phyloP scores from a whole-genome alignment of 441 rosid species.

The Adansonia rubrostipa region DNA sequence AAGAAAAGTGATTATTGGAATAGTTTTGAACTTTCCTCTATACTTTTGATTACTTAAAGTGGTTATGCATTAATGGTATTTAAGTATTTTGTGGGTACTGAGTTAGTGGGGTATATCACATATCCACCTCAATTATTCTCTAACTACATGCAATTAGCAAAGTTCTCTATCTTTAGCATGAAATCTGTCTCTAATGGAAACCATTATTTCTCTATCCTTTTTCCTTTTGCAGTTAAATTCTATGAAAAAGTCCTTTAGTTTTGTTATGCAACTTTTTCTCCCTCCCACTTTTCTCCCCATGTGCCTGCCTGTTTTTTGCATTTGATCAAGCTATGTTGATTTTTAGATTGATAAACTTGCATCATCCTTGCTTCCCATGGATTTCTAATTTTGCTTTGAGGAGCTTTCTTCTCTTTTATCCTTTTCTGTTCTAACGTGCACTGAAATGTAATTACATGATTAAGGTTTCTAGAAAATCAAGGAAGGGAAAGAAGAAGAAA shows the following conservation, averaged over 20 bases:
- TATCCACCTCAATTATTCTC: neutral
- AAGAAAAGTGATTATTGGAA: conserved; percentile 6
- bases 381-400: conserved; percentile 6
- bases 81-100: neutral
- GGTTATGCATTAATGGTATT: neutral
- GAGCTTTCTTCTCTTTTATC: conserved; percentile 1
- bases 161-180: neutral
- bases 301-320: neutral
- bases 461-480: conserved; percentile 87
- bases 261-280: neutral
- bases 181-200: neutral
- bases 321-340: neutral
- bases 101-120: neutral
- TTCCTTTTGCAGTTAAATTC: conserved; percentile 9
- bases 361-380: neutral
- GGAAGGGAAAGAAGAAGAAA: conserved; percentile 72
- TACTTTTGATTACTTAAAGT: conserved; percentile 11
- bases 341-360: neutral
- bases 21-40: neutral
- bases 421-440: conserved; percentile 15
- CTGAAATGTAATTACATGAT: conserved; percentile 35
- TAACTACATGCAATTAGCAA: conserved; percentile 12
- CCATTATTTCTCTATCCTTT: neutral
- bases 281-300: neutral
- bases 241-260: neutral